phyloP scores from a whole-genome alignment of 2,329 filamentous ascomycete genomes.

The Fusarium miscanthi region DNA sequence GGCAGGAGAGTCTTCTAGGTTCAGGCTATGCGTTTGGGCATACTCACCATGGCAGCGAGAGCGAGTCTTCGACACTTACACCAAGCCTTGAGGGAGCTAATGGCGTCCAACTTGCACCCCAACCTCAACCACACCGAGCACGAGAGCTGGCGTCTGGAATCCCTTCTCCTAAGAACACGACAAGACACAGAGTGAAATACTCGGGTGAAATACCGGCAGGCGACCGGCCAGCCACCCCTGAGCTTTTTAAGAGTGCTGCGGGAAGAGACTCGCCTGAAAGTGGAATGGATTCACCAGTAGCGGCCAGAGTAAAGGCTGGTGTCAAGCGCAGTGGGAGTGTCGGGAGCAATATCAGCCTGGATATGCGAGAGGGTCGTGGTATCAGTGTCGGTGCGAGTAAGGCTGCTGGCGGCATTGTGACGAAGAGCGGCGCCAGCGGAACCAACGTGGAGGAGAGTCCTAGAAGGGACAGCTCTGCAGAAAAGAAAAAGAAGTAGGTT shows the following conservation, averaged over 20 bases:
- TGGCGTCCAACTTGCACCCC: constrained; percentile 8
- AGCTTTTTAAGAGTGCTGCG: constrained; percentile 3
- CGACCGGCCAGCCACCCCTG: constrained; percentile 33
- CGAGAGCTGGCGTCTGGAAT: constrained; percentile 38
- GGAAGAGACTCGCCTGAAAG: constrained; percentile 34
- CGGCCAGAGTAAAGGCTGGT: constrained; percentile 25
- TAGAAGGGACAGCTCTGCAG: constrained; percentile 21
- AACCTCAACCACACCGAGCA: constrained; percentile 45
- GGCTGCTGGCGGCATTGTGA: constrained; percentile 51
- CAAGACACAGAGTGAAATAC: constrained; percentile 26
- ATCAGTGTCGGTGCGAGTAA: constrained; percentile 55
- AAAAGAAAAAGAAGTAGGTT: constrained; percentile 37
- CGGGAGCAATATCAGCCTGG: constrained; percentile 54
- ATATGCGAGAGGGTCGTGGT: constrained; percentile 53
- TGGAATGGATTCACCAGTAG: constrained; percentile 28
- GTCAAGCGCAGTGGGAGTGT: constrained; percentile 42
- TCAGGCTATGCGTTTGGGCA: constrained; percentile 46
- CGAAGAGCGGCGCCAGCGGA: constrained; percentile 41
- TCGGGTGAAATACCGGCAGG: constrained; percentile 19
- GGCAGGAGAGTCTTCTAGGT: constrained; percentile 62
- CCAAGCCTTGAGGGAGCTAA: constrained; percentile 37
- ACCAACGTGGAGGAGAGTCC: constrained; percentile 28
- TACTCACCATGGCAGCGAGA: constrained; percentile 50
- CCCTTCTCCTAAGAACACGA: constrained; percentile 35
- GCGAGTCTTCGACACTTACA: constrained; percentile 50